Percentiles rank a stretch among this genome's conserved stretches.
Evolutionary conservation across 306 rosid genomes (phyloP).

Genomic region (Gillenia trifoliata): DNA sequence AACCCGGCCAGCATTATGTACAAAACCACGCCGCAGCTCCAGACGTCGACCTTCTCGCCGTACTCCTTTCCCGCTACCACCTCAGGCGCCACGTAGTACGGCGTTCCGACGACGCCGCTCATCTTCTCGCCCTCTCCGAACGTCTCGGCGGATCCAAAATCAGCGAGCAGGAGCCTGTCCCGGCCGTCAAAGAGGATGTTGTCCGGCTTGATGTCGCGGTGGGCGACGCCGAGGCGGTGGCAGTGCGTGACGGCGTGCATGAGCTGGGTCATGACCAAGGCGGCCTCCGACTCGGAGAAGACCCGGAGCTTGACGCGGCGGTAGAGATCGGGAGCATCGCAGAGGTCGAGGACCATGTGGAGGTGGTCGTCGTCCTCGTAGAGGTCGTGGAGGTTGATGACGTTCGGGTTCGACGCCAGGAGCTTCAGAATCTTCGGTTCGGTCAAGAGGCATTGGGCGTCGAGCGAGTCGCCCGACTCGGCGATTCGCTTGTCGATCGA

Average conservation of each 20-base stretch:
- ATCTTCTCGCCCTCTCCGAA: constrained; percentile 37
- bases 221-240: constrained; percentile 57
- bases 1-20: constrained; percentile 56
- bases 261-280: constrained; percentile 38
- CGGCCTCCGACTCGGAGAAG: constrained; percentile 43
- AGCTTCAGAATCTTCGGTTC: constrained; percentile 56
- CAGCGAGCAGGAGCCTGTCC: constrained; percentile 37
- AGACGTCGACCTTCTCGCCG: constrained; percentile 62
- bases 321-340: constrained; percentile 44
- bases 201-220: constrained; percentile 70
- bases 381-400: constrained; percentile 34
- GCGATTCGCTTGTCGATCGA: constrained; percentile 44
- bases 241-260: constrained; percentile 56
- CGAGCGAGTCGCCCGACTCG: constrained; percentile 45
- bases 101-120: constrained; percentile 67
- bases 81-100: constrained; percentile 74
- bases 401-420: constrained; percentile 49
- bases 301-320: constrained; percentile 11
- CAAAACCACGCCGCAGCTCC: constrained; percentile 82
- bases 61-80: constrained; percentile 50
- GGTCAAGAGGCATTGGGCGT: constrained; percentile 42
- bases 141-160: constrained; percentile 64
- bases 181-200: constrained; percentile 47
- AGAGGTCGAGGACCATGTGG: constrained; percentile 60
- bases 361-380: constrained; percentile 56